Evolutionary conservation across 331 rosid species (phyloP).

Genomic region (Malus hybrid): DNA sequence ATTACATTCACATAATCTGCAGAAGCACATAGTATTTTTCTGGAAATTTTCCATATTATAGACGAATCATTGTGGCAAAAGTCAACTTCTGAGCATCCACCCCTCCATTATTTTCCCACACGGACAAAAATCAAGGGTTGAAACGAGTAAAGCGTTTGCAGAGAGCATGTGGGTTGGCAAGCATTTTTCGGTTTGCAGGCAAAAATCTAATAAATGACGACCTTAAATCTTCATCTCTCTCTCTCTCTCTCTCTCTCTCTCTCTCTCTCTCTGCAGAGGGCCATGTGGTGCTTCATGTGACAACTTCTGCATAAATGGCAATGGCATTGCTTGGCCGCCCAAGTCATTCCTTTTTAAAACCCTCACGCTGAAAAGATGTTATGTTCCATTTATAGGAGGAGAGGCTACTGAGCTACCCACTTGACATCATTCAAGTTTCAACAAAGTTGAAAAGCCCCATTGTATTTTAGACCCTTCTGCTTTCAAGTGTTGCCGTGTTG

Average conservation of each 20-base stretch:
- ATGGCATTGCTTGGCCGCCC: slow-evolving; percentile 27
- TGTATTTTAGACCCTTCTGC: neutral
- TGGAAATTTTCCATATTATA: neutral
- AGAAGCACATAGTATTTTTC: neutral
- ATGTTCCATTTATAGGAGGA: slow-evolving; percentile 21
- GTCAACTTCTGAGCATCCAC: neutral
- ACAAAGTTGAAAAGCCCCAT: neutral
- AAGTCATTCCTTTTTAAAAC: slow-evolving; percentile 20
- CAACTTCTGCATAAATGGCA: slow-evolving; percentile 32
- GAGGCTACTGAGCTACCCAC: neutral
- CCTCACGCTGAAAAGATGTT: slow-evolving; percentile 5
- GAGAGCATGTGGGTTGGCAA: slow-evolving; percentile 15
- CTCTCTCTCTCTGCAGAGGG: slow-evolving; percentile 9
- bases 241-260: neutral
- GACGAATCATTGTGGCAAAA: neutral
- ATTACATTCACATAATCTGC: neutral
- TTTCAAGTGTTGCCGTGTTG: neutral
- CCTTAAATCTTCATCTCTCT: neutral
- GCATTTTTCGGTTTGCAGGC: neutral
- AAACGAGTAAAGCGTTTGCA: slow-evolving; percentile 16
- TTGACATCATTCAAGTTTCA: neutral
- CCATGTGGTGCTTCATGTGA: slow-evolving; percentile 48
- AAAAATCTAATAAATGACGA: slow-evolving; percentile 17
- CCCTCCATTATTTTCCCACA: slow-evolving; percentile 5
- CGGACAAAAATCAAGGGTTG: slow-evolving; percentile 6